phyloP scores from a whole-genome alignment of 176 grass and related monocot species.

The Carex myosuroides region DNA sequence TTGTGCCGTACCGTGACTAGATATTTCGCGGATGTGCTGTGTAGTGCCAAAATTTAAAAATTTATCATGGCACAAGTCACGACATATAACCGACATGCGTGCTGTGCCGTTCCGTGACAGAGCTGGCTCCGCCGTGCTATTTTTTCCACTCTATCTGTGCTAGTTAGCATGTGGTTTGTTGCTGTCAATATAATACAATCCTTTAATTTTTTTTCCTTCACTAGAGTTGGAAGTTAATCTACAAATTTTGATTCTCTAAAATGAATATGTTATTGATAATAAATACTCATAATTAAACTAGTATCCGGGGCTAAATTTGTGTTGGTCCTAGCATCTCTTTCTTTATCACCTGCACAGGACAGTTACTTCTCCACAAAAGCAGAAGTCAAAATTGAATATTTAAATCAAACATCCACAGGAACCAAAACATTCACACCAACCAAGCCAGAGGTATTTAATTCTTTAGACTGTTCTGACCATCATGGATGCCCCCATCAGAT shows the following conservation, averaged over 20 bases:
- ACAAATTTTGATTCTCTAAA: neutral
- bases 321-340: neutral
- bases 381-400: conserved; percentile 19
- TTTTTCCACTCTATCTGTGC: too few relatives aligned
- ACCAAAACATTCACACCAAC: conserved; percentile 29
- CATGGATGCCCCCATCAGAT: neutral
- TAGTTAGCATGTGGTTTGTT: neutral
- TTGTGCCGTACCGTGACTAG: too few relatives aligned
- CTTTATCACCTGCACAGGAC: neutral
- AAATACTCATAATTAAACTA: neutral
- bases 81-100: too few relatives aligned
- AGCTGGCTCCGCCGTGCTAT: too few relatives aligned
- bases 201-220: neutral
- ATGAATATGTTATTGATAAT: neutral
- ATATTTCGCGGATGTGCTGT: too few relatives aligned
- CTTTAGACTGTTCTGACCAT: conserved; percentile 6
- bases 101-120: too few relatives aligned
- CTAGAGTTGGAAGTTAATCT: neutral
- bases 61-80: too few relatives aligned
- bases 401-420: conserved; percentile 17
- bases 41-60: too few relatives aligned
- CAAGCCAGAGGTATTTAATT: conserved; percentile 14
- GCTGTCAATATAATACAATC: neutral
- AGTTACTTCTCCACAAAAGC: conserved; percentile 16
- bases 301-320: neutral